Base-by-base conservation (phyloP, 2,329 filamentous ascomycete species). In the Exserohilum rostratum region DNA sequence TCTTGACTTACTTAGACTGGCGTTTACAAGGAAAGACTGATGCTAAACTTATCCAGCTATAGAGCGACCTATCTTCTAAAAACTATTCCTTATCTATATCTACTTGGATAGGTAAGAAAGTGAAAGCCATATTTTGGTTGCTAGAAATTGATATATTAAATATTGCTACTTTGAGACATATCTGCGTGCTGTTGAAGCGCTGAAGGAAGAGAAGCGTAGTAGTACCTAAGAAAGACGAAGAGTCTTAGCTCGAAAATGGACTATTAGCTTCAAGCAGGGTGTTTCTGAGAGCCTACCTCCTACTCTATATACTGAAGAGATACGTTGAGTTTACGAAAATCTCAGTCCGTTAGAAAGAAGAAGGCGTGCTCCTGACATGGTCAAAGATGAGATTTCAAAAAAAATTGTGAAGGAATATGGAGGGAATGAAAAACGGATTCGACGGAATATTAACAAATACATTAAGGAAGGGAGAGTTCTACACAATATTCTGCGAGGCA, bases 81-180 rank as follows among this genome's bases (percentile, higher is more conserved):
- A 56, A 15, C 39, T 56, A 0, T 56, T 49, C 12, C 6, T 38
- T 2, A 56, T 56, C 39, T 15, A 56, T 15, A 13, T 56, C 17
- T 27, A 29, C 27, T 46, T 56, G 11, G 49, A 56, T 12, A 46
- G 33, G 10, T 34, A 44, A 25, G 53, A 56, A 27, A 49, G 31
- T 18, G 0, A 56, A 15, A 56, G 45, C 39, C 15, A 57, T 30
- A 35, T 57, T 29, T 10, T 49, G 0, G 31, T 57, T 30, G 40
- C 54, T 1, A 57, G 40, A 12, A 17, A 40, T 20, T n/a, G 27
- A 47, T 57, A 50, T 37, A 35, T 57, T 2, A 57, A 57, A 40
- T 54, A 57, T 33, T 54, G 35, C 27, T 57, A 57, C 38, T 57
- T 50, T 3, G 18, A 57, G 43, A 57, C 42, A 39, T 57, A 57